Conservation (phyloP, 345 rosid species). For the Sisymbrium irio region DNA sequence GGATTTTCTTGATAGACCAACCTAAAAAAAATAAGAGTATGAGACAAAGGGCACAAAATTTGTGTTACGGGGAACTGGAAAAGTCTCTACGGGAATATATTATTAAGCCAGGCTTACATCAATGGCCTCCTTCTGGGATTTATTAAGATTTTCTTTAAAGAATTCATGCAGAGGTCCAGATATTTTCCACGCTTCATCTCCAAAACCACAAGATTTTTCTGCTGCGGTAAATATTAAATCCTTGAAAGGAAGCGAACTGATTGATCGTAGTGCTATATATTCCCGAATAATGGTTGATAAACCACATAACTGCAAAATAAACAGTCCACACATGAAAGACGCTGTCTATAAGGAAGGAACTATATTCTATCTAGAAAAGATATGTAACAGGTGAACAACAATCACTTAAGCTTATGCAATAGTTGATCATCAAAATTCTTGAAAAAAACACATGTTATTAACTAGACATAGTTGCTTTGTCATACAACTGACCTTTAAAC, state of each 20-base stretch:
- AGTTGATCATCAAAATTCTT: not conserved
- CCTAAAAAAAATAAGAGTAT: constrained; percentile 49
- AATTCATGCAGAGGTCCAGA: constrained; percentile 61
- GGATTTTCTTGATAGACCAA: constrained; percentile 76
- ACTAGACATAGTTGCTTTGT: not conserved
- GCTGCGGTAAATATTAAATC: constrained; percentile 69
- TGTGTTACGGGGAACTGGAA: not conserved
- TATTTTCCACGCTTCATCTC: constrained; percentile 77
- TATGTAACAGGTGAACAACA: not conserved
- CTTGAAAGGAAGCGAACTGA: constrained; percentile 85
- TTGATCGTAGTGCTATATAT: constrained; percentile 72
- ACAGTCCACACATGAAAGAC: constrained; percentile 10
- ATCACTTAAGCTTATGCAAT: not conserved
- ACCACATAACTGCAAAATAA: constrained; percentile 69
- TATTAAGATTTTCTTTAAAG: constrained; percentile 63
- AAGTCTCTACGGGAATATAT: not conserved
- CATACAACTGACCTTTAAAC: constrained; percentile 60
- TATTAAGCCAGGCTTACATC: constrained; percentile 52
- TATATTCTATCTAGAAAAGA: not conserved
- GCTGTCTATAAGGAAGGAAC: not conserved
- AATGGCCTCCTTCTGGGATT: constrained; percentile 83
- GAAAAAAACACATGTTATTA: not conserved
- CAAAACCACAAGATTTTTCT: constrained; percentile 47
- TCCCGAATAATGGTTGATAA: constrained; percentile 91
- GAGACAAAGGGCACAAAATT: constrained; percentile 18